Base-by-base conservation (phyloP, 139 green algal species). In the Nannochloris sp. region DNA sequence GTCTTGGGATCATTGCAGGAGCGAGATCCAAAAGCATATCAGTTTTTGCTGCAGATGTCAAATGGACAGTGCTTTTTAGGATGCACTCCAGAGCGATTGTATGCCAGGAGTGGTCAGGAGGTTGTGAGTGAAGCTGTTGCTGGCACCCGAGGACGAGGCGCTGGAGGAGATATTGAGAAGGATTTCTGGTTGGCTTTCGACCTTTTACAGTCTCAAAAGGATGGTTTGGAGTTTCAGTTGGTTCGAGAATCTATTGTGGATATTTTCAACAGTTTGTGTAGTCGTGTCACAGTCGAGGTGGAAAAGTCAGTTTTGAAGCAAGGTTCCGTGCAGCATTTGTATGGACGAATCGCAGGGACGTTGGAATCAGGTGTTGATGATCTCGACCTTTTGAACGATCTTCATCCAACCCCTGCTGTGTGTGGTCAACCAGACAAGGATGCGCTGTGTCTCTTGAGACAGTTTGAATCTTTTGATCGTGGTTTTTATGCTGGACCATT, bases 401-500 rank as follows among this genome's bases (percentile, higher is more conserved):
- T 95, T 62, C 90, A 95, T 69, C 88, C 90, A 5, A 96, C 90
- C 9, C 90, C 88, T 5, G 93, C 93, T 5, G 87, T 97, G 53
- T 97, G 89, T 64, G 93, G 93, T 2, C 67, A 62, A 25, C 86
- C 86, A 15, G 60, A 77, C 14, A 48, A 56, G 2, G 54, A 40
- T 18, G 79, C 83, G 3, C 21, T 73, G 21, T 56, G 44, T 2
- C n/a, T 75, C 23, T 72, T 93, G 37, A 48, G 69, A 4, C 55
- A 66, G 9, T 21, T 67, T 12, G 94, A 99, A 81, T 40, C 66
- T 0, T 98, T 99, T 72, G 94, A 99, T 73, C 69, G 94, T 4
- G 94, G 94, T 29, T 92, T 90, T 63, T 99, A 97, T 53, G 80
- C 92, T 0, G 94, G 92, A 2, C 94, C 94, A 6, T 90, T 98